A percentile compares a stretch with the other conserved stretches of the same genome.
Conservation (phyloP, 176 grass and related monocot genomes). For the Miscanthus lutarioriparius region DNA sequence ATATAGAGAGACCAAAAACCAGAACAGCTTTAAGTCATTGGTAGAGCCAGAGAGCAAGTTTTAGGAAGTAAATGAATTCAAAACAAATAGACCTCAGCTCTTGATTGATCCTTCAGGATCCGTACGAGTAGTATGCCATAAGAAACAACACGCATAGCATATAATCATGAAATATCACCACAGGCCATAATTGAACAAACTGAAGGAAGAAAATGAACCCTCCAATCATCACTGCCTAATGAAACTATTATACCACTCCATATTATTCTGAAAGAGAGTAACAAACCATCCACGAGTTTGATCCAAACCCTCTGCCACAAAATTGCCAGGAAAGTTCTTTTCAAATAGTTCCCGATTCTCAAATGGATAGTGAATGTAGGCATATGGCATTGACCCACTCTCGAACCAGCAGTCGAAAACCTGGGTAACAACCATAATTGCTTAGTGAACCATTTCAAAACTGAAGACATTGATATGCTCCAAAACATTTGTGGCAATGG, state of each 20-base stretch:
- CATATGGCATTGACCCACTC: slow-evolving; percentile 98
- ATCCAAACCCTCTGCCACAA: slow-evolving; percentile 96
- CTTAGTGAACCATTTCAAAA: slow-evolving; percentile 28
- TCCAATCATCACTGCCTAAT: background rate
- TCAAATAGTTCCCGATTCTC: slow-evolving; percentile 96
- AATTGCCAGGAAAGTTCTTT: slow-evolving; percentile 97
- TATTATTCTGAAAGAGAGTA: slow-evolving; percentile 33
- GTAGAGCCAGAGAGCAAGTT: background rate
- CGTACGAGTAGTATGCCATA: background rate
- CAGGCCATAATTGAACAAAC: background rate
- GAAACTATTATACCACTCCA: background rate
- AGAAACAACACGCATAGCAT: background rate
- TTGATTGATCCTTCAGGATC: background rate
- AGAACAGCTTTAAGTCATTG: background rate
- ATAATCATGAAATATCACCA: background rate
- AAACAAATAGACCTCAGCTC: background rate
- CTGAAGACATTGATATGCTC: slow-evolving; percentile 1
- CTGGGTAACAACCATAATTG: slow-evolving; percentile 45
- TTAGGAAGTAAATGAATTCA: slow-evolving; percentile 8
- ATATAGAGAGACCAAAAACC: background rate
- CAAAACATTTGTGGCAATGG: background rate
- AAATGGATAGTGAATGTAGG: slow-evolving; percentile 98
- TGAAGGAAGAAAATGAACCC: slow-evolving; percentile 9
- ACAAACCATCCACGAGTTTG: slow-evolving; percentile 97
- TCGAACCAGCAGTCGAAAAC: slow-evolving; percentile 99